Evolutionary conservation across 2,329 filamentous ascomycete species (phyloP), one percentile per base, ranked within the genome.

Genomic region (Apiospora marii): DNA sequence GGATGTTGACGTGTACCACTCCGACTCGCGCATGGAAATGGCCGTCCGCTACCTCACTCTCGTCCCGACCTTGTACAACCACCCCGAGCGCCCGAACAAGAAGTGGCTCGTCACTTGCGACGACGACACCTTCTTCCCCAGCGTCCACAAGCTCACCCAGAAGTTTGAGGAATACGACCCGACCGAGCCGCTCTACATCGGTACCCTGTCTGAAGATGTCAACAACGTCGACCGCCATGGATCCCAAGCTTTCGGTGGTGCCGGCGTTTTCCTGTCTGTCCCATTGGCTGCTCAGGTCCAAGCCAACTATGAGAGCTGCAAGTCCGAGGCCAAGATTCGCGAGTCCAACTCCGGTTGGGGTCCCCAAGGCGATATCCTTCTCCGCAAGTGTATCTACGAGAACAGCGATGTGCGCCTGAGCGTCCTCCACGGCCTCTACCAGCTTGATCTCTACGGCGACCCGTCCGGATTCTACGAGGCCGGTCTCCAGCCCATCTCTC

Each of bases 111-210:
- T 90, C 19, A 85, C 88, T 19, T 91, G 90, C 78, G 90, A 92
- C 75, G 90, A 92, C 75, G 90, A 92, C 74, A 92, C 90, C 3
- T 92, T 91, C 78, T 92, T 92, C 83, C 86, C 87, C 6, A 90
- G 86, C 72, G 89, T 91, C 79, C 83, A 89, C 70, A 85, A 81
- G 14, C 81, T 92, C 16, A 82, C 87, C 3, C 82, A 87, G 49
- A 86, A 84, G 68, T 83, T 92, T 58, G 81, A 80, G n/a, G 80
- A 83, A 5, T 89, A 87, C 76, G 87, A 92, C 75, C 81, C 87
- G 72, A 83, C 80, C 1, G 81, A 85, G 67, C 84, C 87, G 73
- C 85, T 89, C 77, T 92, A 92, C 77, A 85, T 92, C 64, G 90
- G 90, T 61, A 89, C 88, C 6, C 79, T 92, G 19, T 91, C 90